Evolutionary conservation across 2,329 filamentous ascomycete species (phyloP), one percentile per base, ranked within the genome.

Genomic region (Trichophyton simii): DNA sequence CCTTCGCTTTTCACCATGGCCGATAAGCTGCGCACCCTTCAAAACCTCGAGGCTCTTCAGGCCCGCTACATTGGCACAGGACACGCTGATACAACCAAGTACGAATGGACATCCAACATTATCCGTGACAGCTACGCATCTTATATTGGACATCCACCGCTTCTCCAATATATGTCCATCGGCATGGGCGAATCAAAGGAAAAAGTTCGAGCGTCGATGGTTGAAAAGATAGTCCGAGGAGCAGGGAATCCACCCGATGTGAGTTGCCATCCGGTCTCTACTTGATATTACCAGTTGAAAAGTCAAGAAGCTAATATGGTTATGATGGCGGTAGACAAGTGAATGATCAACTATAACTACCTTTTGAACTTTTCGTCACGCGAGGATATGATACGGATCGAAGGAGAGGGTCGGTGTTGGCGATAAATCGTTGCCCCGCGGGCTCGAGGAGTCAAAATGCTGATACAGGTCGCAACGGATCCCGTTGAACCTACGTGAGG

Each of bases 31-130:
- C 91, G 94, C 72, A 94, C 90, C 8, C 89, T 96, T 69, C 94
- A 99, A 77, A 94, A 99, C 75, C 91, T 99, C 72, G 94, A 99
- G 77, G 87, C 91, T 66, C 88, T 97, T 18, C 94, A 99, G 77
- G 87, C 91, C 70, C 95, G 95, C 71, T 96, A 94, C 79, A 82
- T 99, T 70, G 94, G 94, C 68, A 97, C 94, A 3, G 94, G 94
- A 25, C 91, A 96, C 75, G 89, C 92, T 50, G 94, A 99, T 78
- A 97, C 92, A 13, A 95, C 91, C 28, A 95, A 90, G 75, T 94
- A 94, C 85, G 94, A 99, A 77, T 99, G 91, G 91, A 87, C 87
- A 58, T 91, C 88, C 63, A 99, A 97, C 78, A 92, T 97, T 72
- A 84, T 91, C 72, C 91, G 94, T 73, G 94, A 99, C 78, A 95